phyloP scores from a whole-genome alignment of 306 rosid genomes.

The Citrullus mucosospermus region DNA sequence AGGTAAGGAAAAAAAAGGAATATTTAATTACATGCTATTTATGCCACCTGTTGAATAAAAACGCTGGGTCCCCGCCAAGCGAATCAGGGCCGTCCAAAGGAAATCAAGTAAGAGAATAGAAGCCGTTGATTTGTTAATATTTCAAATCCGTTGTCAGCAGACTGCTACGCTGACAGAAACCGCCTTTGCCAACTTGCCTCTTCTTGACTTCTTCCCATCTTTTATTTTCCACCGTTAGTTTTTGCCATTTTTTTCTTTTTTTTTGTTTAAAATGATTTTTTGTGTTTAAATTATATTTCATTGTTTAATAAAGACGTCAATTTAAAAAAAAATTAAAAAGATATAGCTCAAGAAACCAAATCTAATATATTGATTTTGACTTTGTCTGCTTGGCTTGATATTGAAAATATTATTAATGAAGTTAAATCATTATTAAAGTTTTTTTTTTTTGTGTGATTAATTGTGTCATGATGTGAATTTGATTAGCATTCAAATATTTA shows the following conservation, averaged over 20 bases:
- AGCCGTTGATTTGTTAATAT: neutral
- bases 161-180: slow-evolving; percentile 1
- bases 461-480: too few species aligned
- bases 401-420: too few species aligned
- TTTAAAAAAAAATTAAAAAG: neutral
- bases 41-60: neutral
- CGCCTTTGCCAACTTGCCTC: neutral
- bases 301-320: neutral
- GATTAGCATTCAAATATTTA: too few species aligned
- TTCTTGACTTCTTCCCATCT: neutral
- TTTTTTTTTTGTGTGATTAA: too few species aligned
- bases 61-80: neutral
- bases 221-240: slow-evolving; percentile 8
- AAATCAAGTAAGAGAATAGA: neutral
- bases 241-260: neutral
- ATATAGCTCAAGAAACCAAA: neutral
- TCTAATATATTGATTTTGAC: neutral
- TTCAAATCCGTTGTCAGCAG: neutral
- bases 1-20: neutral
- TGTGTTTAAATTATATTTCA: neutral
- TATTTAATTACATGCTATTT: neutral
- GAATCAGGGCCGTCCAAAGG: neutral
- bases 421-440: too few species aligned
- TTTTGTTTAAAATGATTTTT: too few species aligned
- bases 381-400: too few species aligned